Conservation (phyloP, 441 rosid species). For the Mallotus repandus region DNA sequence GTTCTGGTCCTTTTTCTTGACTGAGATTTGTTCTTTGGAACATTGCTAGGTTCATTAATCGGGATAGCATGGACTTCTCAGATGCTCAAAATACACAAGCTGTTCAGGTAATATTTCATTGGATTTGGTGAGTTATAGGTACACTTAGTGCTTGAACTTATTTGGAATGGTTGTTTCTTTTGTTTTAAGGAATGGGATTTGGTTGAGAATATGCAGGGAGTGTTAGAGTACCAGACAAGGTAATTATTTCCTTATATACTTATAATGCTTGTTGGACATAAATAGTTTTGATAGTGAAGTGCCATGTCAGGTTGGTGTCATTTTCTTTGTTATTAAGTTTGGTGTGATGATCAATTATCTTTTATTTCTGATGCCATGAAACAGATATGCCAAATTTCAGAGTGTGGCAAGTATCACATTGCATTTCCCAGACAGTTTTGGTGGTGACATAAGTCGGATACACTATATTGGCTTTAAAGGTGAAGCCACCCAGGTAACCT, state of each 20-base stretch:
- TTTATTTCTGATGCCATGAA: slow-evolving; percentile 12
- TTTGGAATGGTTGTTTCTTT: background rate
- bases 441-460: slow-evolving; percentile 73
- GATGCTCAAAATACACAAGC: slow-evolving; percentile 95
- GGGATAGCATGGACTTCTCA: slow-evolving; percentile 92
- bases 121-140: slow-evolving; percentile 4
- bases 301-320: slow-evolving; percentile 16
- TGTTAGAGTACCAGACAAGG: slow-evolving; percentile 91
- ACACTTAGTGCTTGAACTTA: slow-evolving; percentile 4
- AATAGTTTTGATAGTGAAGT: background rate
- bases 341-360: slow-evolving; percentile 10
- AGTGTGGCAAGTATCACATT: slow-evolving; percentile 78
- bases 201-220: slow-evolving; percentile 81
- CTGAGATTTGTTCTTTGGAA: background rate
- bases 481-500: slow-evolving; percentile 86
- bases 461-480: slow-evolving; percentile 90
- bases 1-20: background rate
- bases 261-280: background rate
- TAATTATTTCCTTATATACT: slow-evolving; percentile 21
- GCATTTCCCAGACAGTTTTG: slow-evolving; percentile 85
- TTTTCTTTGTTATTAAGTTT: background rate
- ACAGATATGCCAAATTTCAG: slow-evolving; percentile 86
- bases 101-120: slow-evolving; percentile 59
- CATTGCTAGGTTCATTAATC: slow-evolving; percentile 68
- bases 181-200: slow-evolving; percentile 81